Evolutionary conservation across 257 asterid genomes (phyloP).

Genomic region (Solanum tarapatanum): DNA sequence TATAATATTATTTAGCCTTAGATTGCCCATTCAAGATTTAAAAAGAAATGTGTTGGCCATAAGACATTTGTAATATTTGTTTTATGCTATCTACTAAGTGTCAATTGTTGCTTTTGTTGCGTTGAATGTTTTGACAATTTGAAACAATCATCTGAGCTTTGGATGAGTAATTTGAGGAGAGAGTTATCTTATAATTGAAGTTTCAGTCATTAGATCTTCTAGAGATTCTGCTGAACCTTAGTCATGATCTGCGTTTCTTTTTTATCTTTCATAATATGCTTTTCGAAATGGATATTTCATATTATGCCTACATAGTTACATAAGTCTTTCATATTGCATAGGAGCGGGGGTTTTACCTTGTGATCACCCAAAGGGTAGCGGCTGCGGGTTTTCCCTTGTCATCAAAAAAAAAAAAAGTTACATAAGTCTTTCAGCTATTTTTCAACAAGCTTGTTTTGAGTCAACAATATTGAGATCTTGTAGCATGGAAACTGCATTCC

Average conservation of each 20-base stretch:
- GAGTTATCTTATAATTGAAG: background rate
- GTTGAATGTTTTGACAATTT: background rate
- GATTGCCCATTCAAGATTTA: background rate
- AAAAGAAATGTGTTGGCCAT: background rate
- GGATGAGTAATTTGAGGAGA: background rate
- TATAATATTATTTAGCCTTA: background rate
- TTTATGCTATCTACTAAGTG: background rate
- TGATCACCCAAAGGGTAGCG: no score
- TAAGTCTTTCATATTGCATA: background rate
- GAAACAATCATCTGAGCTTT: background rate
- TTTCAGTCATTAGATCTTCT: background rate
- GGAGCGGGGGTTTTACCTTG: no score
- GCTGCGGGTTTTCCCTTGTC: no score
- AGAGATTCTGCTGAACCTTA: background rate
- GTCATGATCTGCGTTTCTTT: background rate
- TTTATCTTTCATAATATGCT: background rate
- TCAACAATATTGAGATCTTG: background rate
- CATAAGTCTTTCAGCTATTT: background rate
- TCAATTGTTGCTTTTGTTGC: background rate
- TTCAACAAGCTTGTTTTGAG: background rate
- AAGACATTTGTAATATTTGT: background rate
- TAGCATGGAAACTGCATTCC: background rate
- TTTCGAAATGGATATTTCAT: background rate
- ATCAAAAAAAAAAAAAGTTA: no score
- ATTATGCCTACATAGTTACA: background rate